Base-by-base conservation (phyloP, 441 rosid species). In the Adansonia grandidieri region DNA sequence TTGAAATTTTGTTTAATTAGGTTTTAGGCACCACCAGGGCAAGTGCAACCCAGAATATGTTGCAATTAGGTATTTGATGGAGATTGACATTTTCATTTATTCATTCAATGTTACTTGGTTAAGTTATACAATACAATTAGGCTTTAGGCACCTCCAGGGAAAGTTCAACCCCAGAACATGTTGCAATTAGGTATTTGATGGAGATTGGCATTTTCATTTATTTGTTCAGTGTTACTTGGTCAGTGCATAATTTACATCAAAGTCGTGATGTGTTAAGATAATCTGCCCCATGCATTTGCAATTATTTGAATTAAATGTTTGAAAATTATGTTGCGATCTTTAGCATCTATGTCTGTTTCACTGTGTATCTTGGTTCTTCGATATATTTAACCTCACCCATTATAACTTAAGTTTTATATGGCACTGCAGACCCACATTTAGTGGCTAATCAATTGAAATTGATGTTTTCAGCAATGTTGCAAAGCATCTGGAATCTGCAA, bases 401-500 rank as follows among this genome's bases (percentile, higher is more conserved):
- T 66, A 17, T 40, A 66, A 50, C 50, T n/a, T n/a, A n/a, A 65
- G 10, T 69, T 22, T n/a, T 10, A 20, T 70, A 50, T 14, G 60
- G 51, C 51, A 50, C 20, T 50, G 3, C 24, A 65, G 15, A 9
- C 7, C 45, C 22, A n/a, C 51, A 66, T 42, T 40, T 66, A 50
- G 42, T 20, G 32, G 56, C 51, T 57, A 56, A 60, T 14, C 8
- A 15, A 17, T 74, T 62, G 11, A 60, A 74, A 81, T 79, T 80
- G 58, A 20, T 80, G 24, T 58, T 82, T 62, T 58, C 87, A 81
- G 89, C 76, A 91, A 89, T 77, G 81, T 89, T 6, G 91, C 95
- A 1, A 94, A 94, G 88, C 93, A 94, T 82, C 87, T 96, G 79
- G 98, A 93, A 79, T 93, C 99, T 60, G 99, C 93, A 17, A 96